A percentile compares a stretch with the other conserved stretches of the same genome.
These are phyloP conservation scores for Parastagonospora nodorum DNA, from an alignment of 2,329 filamentous ascomycete genomes.

Conservation along the genomic window DNA sequence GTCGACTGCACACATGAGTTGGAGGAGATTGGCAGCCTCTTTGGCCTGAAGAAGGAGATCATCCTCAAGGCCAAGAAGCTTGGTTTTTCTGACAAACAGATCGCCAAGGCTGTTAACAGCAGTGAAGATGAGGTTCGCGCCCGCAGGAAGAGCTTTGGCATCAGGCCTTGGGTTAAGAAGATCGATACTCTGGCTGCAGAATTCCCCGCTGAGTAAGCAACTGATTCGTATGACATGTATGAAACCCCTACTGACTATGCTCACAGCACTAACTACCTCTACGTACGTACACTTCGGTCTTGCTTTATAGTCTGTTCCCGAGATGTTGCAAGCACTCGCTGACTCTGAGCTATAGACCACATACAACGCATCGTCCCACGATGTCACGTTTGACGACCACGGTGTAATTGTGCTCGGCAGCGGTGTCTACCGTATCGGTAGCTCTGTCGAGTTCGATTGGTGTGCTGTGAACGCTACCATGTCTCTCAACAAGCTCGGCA, in stretches of 20 bases:
- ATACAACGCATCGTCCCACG: constrained; percentile 93
- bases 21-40: constrained; percentile 79
- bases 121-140: constrained; percentile 90
- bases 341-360: constrained; percentile 68
- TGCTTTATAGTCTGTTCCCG: too few relatives aligned
- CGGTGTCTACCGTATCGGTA: constrained; percentile 96
- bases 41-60: constrained; percentile 85
- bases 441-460: constrained; percentile 98
- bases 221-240: background rate
- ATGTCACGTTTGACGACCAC: constrained; percentile 91
- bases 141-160: constrained; percentile 80
- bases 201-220: constrained; percentile 73
- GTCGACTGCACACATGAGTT: constrained; percentile 88
- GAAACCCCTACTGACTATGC: background rate
- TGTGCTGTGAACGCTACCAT: constrained; percentile 90
- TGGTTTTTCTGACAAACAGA: constrained; percentile 97
- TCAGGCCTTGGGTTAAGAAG: constrained; percentile 96
- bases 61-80: constrained; percentile 93
- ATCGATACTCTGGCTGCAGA: constrained; percentile 97
- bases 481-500: constrained; percentile 80
- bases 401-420: constrained; percentile 88
- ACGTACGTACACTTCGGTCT: background rate
- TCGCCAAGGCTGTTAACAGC: constrained; percentile 81
- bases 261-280: constrained; percentile 11
- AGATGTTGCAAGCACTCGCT: too few relatives aligned